Base-by-base conservation (phyloP, 495 filamentous ascomycete genomes). In the Amphirosellinia nigrospora region DNA sequence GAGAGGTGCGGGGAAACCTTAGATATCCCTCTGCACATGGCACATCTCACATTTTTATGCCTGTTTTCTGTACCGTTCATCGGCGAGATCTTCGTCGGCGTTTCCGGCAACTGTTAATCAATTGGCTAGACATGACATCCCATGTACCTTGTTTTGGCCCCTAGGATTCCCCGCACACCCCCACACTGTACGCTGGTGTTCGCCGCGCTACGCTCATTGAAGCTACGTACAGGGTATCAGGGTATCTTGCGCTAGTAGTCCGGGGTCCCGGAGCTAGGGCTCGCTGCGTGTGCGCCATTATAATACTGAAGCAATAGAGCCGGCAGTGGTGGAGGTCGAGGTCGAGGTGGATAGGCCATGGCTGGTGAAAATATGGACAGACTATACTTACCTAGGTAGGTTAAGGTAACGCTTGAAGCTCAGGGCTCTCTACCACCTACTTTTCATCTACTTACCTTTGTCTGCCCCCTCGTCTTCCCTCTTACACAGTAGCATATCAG, bases 121-220 rank as follows among this genome's bases (percentile, higher is more conserved):
- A 28, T 30, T 53, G 50, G 50, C 26, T 23, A 28, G 28, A 52
- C 48, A 52, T 52, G 48, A 52, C 48, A 52, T n/a, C n/a, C n/a
- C n/a, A n/a, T n/a, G n/a, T n/a, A n/a, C 9, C 26, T 10, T 23
- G 45, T 23, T 48, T 48, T n/a, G n/a, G 45, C 10, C 45, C 50
- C 50, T 36, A 36, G 55, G 30, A 36, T 58, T 58, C 55, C 55
- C 55, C 55, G 55, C 55, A 58, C 55, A 4, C 55, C 23, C 23
- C 55, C 55, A 36, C 30, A 36, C 23, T n/a, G 19, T 55, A 21
- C 0, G 19, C 55, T 21, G n/a, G 38, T 10, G 13, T 30, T 19
- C 55, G 38, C 55, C 19, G 55, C 19, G 55, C 55, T 21, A 34
- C n/a, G 26, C 50, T 15, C 26, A 16, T 13, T 53, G 30, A 8